Evolutionary conservation across 2,329 filamentous ascomycete genomes (phyloP).

Genomic region (Alternaria dauci): DNA sequence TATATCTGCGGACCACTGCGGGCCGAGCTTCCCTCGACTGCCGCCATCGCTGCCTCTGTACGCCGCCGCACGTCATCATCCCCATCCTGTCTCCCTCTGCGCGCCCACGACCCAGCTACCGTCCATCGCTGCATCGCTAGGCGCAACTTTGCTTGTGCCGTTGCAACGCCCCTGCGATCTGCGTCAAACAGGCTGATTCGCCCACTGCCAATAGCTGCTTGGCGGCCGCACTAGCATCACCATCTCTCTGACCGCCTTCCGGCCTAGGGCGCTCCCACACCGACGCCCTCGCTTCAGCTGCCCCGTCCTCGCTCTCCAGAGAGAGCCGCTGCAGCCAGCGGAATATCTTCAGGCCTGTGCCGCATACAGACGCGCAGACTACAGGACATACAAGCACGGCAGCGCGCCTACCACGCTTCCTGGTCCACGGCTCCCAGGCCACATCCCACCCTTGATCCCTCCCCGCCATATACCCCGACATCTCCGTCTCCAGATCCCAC

Average conservation of each 20-base stretch:
- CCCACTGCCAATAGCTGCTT: constrained; percentile 34
- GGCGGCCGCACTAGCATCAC: constrained; percentile 31
- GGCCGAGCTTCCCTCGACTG: constrained; percentile 27
- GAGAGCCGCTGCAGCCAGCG: constrained; percentile 25
- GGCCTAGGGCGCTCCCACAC: constrained; percentile 26
- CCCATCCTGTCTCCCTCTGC: constrained; percentile 19
- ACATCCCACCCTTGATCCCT: constrained; percentile 32
- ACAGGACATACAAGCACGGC: constrained; percentile 11
- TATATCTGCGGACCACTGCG: constrained; percentile 20
- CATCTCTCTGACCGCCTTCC: constrained; percentile 43
- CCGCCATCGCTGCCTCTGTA: constrained; percentile 5
- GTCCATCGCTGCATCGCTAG: constrained; percentile 23
- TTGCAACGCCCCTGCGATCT: constrained; percentile 25
- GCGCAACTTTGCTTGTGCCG: constrained; percentile 29
- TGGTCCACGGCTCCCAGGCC: constrained; percentile 17
- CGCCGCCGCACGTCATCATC: constrained; percentile 27
- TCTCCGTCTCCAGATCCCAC: constrained; percentile 34
- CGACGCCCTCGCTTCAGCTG: constrained; percentile 31
- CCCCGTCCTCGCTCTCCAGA: constrained; percentile 18
- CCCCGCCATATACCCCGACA: constrained; percentile 44
- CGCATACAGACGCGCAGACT: constrained; percentile 14
- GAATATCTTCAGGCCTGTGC: constrained; percentile 9
- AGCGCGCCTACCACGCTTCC: constrained; percentile 16
- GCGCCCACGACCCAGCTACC: constrained; percentile 10
- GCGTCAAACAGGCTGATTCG: constrained; percentile 36